Evolutionary conservation across 2,329 filamentous ascomycete genomes (phyloP), one percentile per base, ranked within the genome.

Genomic region (Ceratocystis cacaofunesta): DNA sequence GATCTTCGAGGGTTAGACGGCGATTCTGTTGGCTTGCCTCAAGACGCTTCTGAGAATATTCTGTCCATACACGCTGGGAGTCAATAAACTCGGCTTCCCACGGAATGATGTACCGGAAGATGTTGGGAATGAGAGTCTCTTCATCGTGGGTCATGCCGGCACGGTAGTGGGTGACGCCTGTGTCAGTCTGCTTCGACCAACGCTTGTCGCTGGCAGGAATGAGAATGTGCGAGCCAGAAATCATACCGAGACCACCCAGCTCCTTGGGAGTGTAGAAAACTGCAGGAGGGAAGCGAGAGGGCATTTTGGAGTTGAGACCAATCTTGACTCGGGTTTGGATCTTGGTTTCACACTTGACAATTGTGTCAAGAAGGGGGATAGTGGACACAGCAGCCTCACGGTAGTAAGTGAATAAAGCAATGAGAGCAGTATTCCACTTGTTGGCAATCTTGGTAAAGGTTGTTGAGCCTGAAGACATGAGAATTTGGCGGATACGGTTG

Each of bases 401-500:
- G 74, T 99, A 99, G 76, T 99, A 99, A 0, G 94, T 97, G 77
- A 99, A 99, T 30, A 99, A 82, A 0, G 94, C 92, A 72, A 99
- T 99, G 70, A 99, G 77, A 1, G 90, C 94, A 0, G 94, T 99
- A 76, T 99, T 99, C 94, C 95, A 99, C 78, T 99, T 99, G 78
- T 99, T 99, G 60, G 95, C 94, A 72, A 99, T 99, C 82, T 99
- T 99, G 58, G 94, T 99, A 77, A 99, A 99, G 0, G 94, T 99
- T 0, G 94, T 99, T 4, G 90, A 96, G n/a, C 94, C 95, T 67
- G 94, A 97, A 10, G 92, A 97, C 94, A 99, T 99, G 66, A 99
- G 81, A 73, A 99, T 99, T 73, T 99, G 94, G 67, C 94, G 86
- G 72, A 99, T 99, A 52, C 95, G 87, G 75, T 99, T 99, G 77